These are phyloP conservation scores for Phytophthora cajani DNA, from an alignment of 352 stramenopile species.

Conservation along the genomic window DNA sequence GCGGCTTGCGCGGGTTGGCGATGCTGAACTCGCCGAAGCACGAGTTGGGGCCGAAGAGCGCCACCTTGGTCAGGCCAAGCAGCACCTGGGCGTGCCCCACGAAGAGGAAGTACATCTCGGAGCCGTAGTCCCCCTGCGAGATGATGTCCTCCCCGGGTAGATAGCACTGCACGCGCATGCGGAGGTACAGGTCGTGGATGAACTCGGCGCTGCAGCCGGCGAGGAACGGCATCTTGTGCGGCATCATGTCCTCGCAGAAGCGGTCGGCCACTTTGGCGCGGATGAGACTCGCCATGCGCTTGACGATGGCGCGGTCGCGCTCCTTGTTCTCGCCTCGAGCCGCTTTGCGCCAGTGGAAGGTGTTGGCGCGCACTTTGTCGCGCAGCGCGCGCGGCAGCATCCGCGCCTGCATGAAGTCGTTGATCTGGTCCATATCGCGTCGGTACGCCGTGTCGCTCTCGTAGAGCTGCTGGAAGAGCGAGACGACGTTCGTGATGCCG, in stretches of 20 bases:
- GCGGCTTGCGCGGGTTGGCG: conserved; percentile 68
- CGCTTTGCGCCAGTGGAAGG: conserved; percentile 81
- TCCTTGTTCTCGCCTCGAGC: conserved; percentile 70
- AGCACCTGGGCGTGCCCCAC: conserved; percentile 78
- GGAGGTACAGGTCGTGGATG: conserved; percentile 80
- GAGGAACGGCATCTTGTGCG: conserved; percentile 70
- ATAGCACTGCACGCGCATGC: conserved; percentile 79
- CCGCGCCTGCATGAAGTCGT: conserved; percentile 76
- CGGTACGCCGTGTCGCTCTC: conserved; percentile 68
- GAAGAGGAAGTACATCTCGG: conserved; percentile 88
- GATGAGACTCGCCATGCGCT: conserved; percentile 77
- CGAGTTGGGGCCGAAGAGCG: conserved; percentile 68
- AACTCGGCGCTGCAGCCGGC: conserved; percentile 78
- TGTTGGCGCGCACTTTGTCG: conserved; percentile 81
- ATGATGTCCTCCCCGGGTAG: conserved; percentile 82
- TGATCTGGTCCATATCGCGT: conserved; percentile 81
- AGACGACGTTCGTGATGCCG: conserved; percentile 84
- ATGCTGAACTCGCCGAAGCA: conserved; percentile 88
- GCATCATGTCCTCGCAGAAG: conserved; percentile 83
- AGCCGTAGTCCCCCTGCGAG: conserved; percentile 76
- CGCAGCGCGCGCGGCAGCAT: conserved; percentile 66
- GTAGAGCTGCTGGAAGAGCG: conserved; percentile 81
- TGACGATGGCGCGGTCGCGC: conserved; percentile 68
- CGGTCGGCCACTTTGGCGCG: conserved; percentile 70
- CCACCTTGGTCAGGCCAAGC: conserved; percentile 65